A percentile compares a stretch with the other conserved stretches of the same genome.
These are phyloP conservation scores for Trichothecium sympodiale DNA, from an alignment of 2,329 filamentous ascomycete genomes.

Conservation along the genomic window DNA sequence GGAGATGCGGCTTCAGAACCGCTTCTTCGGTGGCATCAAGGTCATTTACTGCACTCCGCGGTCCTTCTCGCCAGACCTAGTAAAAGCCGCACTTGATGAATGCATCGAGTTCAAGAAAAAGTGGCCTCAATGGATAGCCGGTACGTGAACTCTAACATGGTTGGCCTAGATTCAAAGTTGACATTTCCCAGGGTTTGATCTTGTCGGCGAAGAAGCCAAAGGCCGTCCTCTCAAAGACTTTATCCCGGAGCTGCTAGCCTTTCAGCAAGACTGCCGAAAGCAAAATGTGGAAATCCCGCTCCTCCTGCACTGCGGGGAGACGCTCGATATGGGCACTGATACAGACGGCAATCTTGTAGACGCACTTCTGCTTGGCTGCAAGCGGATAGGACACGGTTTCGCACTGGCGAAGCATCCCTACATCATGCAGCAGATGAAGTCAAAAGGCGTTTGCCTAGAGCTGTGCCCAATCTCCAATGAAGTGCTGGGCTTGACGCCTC, in stretches of 20 bases:
- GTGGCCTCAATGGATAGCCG: conserved; percentile 51
- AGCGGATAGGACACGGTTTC: conserved; percentile 66
- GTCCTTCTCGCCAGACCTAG: conserved; percentile 37
- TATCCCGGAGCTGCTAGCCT: conserved; percentile 42
- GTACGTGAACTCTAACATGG: conserved; percentile 25
- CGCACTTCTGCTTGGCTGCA: conserved; percentile 52
- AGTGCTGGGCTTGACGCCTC: conserved; percentile 56
- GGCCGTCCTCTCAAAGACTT: conserved; percentile 48
- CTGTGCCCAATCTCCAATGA: conserved; percentile 71
- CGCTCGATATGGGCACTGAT: conserved; percentile 52
- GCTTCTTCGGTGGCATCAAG: conserved; percentile 53
- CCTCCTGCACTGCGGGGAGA: conserved; percentile 68
- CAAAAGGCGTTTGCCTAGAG: conserved; percentile 58
- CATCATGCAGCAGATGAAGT: conserved; percentile 55
- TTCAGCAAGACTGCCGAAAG: conserved; percentile 37
- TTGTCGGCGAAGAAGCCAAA: conserved; percentile 56
- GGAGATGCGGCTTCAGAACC: conserved; percentile 12
- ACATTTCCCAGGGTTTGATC: conserved; percentile 46
- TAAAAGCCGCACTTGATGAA: conserved; percentile 44
- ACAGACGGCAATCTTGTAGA: conserved; percentile 60
- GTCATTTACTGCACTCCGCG: conserved; percentile 62
- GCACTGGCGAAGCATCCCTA: conserved; percentile 55
- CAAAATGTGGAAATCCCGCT: conserved; percentile 52
- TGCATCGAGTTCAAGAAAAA: conserved; percentile 48
- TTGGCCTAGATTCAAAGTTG: neutral